These are phyloP conservation scores for Cunninghamia lanceolata DNA, from an alignment of 75 land plant genomes.

Conservation along the genomic window DNA sequence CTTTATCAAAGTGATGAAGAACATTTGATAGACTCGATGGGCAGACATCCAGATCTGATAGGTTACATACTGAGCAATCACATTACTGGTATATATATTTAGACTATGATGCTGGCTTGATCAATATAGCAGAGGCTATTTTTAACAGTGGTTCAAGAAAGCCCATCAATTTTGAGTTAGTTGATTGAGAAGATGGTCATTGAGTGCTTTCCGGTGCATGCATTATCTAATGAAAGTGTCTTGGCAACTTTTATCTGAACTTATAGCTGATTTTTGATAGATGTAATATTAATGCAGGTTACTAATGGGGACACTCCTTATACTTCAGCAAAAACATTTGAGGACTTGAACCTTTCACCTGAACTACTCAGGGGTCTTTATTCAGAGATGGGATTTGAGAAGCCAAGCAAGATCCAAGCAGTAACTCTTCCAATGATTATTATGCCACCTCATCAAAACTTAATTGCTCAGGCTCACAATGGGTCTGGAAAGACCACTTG, in stretches of 20 bases:
- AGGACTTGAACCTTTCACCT: slow-evolving; percentile 61
- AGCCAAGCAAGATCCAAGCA: slow-evolving; percentile 94
- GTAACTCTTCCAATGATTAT: slow-evolving; percentile 89
- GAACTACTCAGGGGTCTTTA: slow-evolving; percentile 61
- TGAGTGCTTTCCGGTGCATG: background rate
- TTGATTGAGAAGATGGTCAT: background rate
- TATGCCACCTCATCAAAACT: slow-evolving; percentile 72
- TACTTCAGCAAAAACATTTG: slow-evolving; percentile 68
- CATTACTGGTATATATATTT: background rate
- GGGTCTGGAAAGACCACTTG: slow-evolving; percentile 99
- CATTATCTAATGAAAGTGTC: background rate
- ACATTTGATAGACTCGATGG: background rate
- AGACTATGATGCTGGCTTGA: background rate
- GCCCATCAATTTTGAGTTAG: background rate
- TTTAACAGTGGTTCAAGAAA: background rate
- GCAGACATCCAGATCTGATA: background rate
- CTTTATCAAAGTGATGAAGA: background rate
- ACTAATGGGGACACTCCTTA: slow-evolving; percentile 62
- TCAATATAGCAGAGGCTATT: background rate
- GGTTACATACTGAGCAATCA: background rate
- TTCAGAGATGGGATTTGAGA: slow-evolving; percentile 73
- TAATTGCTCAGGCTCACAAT: slow-evolving; percentile 96
- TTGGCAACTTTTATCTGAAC: background rate
- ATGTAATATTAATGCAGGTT: slow-evolving; percentile 45
- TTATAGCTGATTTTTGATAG: slow-evolving; percentile 10